Evolutionary conservation across 2,329 filamentous ascomycete genomes (phyloP).

Genomic region (Fusarium sp.): DNA sequence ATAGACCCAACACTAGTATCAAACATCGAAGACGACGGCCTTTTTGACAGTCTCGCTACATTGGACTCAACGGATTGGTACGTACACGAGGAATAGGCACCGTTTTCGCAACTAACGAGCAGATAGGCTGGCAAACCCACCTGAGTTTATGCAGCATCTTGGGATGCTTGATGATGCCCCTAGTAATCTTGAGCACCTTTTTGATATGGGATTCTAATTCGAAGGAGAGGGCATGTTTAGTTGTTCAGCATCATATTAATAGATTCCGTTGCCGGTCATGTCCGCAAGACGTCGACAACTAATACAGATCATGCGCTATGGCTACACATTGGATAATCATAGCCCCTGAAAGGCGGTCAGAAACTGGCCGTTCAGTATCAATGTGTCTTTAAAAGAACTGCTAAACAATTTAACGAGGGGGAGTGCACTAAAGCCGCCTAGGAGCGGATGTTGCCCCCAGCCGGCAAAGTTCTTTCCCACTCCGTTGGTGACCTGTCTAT

Average conservation of each 20-base stretch:
- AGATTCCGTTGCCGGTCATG: accelerated
- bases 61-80: conserved; percentile 2
- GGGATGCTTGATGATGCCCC: not conserved
- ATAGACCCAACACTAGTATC: not conserved
- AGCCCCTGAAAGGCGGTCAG: accelerated
- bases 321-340: not conserved
- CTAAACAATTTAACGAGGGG: accelerated
- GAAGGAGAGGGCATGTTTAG: accelerated
- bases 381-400: accelerated
- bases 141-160: conserved; percentile 17
- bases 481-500: not conserved
- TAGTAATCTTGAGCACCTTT: not conserved
- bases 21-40: not conserved
- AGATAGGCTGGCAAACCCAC: conserved; percentile 1
- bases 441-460: too few relatives aligned
- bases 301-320: too few relatives aligned
- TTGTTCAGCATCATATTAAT: accelerated
- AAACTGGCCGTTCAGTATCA: accelerated
- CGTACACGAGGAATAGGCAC: accelerated
- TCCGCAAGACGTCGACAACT: accelerated
- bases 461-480: conserved; percentile 17
- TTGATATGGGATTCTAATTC: not conserved
- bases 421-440: not conserved
- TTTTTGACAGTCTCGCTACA: conserved; percentile 10
- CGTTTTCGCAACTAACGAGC: not conserved